Evolutionary conservation across 2,329 filamentous ascomycete species (phyloP), one percentile per base, ranked within the genome.

Genomic region (Exophiala mesophila): DNA sequence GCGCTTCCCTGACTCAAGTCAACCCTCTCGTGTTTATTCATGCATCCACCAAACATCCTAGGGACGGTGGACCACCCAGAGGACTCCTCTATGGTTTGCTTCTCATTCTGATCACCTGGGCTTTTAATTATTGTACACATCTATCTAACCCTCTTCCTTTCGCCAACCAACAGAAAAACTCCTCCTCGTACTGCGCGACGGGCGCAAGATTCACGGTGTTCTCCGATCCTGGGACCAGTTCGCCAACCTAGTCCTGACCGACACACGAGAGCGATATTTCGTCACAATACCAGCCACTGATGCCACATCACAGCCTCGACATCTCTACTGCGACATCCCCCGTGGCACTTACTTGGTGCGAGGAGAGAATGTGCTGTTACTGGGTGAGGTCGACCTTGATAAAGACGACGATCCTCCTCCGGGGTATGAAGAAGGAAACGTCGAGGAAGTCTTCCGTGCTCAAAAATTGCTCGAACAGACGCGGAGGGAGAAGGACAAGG

Each of bases 151-250:
- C n/a, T n/a, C n/a, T n/a, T n/a, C n/a, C n/a, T n/a, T n/a, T n/a
- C n/a, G n/a, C n/a, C n/a, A n/a, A n/a, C n/a, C n/a, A n/a, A 34
- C 5, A 97, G 92, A 98, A 72, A 98, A 98, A 70, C 80, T 98
- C 46, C 81, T 96, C 68, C 77, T 97, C 43, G 81, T 89, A 34
- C 76, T 98, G 41, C 84, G 92, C 55, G 92, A 98, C 62, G 92
- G 94, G 49, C 80, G 90, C 57, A 97, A 97, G 69, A 73, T 97
- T 55, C 85, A 94, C 55, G 92, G 92, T 20, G 86, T 97, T 34
- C 69, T 98, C 55, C 77, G 92, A 59, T 94, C 87, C 56, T 98
- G 92, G 88, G 92, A 98, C 67, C 92, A 98, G 66, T 97, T 95
- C 61, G 90, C 89, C 56, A 98, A 98, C 65, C 76, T 98, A 47